Evolutionary conservation across 1,284 basidiomycete genomes (phyloP).

Genomic region (Leccinum pachyderme): DNA sequence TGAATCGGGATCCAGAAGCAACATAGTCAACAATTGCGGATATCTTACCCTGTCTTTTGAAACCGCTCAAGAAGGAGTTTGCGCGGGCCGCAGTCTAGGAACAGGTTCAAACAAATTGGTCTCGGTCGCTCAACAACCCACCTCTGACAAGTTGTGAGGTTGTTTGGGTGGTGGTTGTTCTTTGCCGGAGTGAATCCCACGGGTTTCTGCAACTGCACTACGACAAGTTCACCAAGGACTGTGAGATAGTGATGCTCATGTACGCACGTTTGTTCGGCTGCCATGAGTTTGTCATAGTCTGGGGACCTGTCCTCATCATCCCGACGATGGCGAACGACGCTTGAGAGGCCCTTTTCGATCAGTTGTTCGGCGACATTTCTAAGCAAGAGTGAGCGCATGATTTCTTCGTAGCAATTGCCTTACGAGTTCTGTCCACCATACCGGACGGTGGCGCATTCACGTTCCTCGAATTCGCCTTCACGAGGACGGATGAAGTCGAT

Average conservation of each 20-base stretch:
- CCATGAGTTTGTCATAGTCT: conserved; percentile 94
- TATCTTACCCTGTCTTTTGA: conserved; percentile 87
- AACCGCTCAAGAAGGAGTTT: conserved; percentile 82
- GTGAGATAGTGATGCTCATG: background rate
- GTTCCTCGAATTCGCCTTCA: conserved; percentile 91
- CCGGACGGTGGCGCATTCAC: conserved; percentile 86
- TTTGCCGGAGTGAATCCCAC: conserved; percentile 93
- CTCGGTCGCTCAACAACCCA: conserved; percentile 5
- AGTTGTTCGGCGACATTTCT: conserved; percentile 92
- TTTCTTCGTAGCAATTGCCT: conserved; percentile 24
- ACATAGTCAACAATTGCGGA: conserved; percentile 92
- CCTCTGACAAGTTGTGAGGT: conserved; percentile 87
- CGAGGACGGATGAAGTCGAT: conserved; percentile 90
- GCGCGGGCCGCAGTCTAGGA: conserved; percentile 70
- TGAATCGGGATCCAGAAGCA: conserved; percentile 90
- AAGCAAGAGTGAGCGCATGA: conserved; percentile 9
- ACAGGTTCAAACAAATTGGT: conserved; percentile 7
- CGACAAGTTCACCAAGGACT: background rate
- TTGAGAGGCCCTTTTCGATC: conserved; percentile 90
- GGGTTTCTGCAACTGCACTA: conserved; percentile 76
- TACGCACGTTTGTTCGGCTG: conserved; percentile 85
- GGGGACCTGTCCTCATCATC: conserved; percentile 95
- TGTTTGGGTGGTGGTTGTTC: conserved; percentile 73
- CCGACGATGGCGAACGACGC: conserved; percentile 86
- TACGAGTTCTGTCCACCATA: conserved; percentile 78